These are phyloP conservation scores for Talaromyces sp. DNA, from an alignment of 2,329 filamentous ascomycete species.

Conservation along the genomic window DNA sequence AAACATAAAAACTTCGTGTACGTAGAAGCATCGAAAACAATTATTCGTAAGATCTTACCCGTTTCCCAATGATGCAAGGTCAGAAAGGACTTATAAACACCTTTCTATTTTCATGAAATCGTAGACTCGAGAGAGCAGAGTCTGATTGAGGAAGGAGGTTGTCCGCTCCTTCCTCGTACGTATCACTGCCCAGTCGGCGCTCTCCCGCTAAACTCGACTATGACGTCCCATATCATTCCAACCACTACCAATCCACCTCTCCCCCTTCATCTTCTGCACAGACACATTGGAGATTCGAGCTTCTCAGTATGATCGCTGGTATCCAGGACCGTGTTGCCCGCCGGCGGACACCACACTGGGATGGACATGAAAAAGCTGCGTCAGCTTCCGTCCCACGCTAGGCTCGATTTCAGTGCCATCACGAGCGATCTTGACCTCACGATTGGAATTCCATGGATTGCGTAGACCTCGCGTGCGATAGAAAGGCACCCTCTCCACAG, in stretches of 20 bases:
- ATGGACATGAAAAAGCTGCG: constrained; percentile 70
- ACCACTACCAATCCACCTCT: not conserved
- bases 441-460: constrained; percentile 92
- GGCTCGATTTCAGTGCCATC: constrained; percentile 93
- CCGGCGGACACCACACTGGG: not conserved
- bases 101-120: not conserved
- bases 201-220: not conserved
- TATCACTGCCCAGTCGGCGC: constrained; percentile 1
- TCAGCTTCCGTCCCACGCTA: constrained; percentile 68
- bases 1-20: not conserved
- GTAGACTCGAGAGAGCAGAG: not conserved
- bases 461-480: constrained; percentile 81
- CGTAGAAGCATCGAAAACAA: not conserved
- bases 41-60: constrained; percentile 12
- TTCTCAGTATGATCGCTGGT: constrained; percentile 14
- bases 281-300: no score
- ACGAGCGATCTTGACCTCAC: constrained; percentile 92
- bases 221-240: not conserved
- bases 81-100: not conserved
- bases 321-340: constrained; percentile 1
- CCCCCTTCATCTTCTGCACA: not conserved
- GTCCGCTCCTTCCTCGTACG: not conserved
- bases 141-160: not conserved
- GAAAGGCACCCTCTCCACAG: constrained; percentile 78
- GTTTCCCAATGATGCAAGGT: constrained; percentile 13